Evolutionary conservation across 345 rosid genomes (phyloP), one percentile per base, ranked within the genome.

Genomic region (Eucalyptus viminalis): DNA sequence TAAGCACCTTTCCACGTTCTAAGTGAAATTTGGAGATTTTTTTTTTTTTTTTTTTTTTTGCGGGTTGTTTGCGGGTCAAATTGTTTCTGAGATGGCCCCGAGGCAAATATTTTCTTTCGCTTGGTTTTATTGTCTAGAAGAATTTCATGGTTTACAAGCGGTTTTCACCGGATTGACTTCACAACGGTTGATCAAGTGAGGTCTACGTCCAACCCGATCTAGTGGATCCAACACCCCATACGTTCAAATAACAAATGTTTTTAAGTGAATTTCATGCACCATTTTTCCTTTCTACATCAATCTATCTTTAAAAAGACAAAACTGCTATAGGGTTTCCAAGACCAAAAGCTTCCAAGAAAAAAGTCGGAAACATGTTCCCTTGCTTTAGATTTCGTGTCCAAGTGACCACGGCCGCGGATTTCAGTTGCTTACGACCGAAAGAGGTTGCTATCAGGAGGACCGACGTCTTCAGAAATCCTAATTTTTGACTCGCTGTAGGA

Each of bases 21-120:
- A 15, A 51, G 54, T 51, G 54, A 51, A 51, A 51, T 51, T 51
- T 51, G 54, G 9, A 49, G 50, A 49, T 9, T 45, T 9, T 45
- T 9, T 49, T 49, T 13, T 5, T 0, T 6, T n/a, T 9, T 45
- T 9, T 45, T 9, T 49, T 49, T 13, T 5, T 0, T 6, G n/a
- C n/a, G 50, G 50, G 6, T 49, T 49, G 6, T 49, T 14, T 49
- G 50, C 16, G 6, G 50, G 50, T 49, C 16, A 49, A 49, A 49
- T 49, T 49, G 50, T 49, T 49, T 49, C 15, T 49, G 50, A 14
- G 50, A 49, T 49, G 51, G 51, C 16, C 0, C 53, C 53, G 53
- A 50, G 53, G 19, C 16, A 65, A 16, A 67, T 40, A 31, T 67
- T 34, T 67, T 31, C 80, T 16, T 21, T 31, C 11, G 11, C 80